These are phyloP conservation scores for Ogataea methylovora DNA, from an alignment of 805 yeast species.

Conservation along the genomic window DNA sequence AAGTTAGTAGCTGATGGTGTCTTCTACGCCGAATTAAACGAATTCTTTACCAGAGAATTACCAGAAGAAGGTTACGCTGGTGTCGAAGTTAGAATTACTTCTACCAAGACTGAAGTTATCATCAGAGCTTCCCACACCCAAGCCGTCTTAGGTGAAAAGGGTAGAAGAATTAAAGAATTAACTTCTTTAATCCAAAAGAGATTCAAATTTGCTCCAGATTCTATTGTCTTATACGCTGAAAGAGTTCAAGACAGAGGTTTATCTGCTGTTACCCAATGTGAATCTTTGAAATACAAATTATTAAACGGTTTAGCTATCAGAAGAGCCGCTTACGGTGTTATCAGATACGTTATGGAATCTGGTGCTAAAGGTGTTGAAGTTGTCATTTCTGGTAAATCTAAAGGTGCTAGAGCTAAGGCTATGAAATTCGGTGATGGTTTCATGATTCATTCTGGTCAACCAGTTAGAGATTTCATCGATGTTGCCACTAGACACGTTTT, in stretches of 20 bases:
- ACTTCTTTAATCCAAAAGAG: constrained; percentile 97
- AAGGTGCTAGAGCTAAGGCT: constrained; percentile 99
- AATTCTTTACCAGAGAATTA: constrained; percentile 99
- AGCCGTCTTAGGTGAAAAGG: constrained; percentile 98
- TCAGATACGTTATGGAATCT: constrained; percentile 99
- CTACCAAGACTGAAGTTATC: constrained; percentile 96
- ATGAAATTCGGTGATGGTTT: constrained; percentile 99
- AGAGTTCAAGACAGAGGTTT: constrained; percentile 99
- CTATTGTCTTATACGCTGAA: constrained; percentile 94
- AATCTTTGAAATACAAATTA: constrained; percentile 96
- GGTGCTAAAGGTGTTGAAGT: constrained; percentile 99
- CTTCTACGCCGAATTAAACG: constrained; percentile 99
- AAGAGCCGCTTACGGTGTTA: constrained; percentile 99
- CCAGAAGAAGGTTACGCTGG: constrained; percentile 99
- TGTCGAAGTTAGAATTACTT: constrained; percentile 98
- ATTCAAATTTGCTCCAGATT: constrained; percentile 92
- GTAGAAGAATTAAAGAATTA: constrained; percentile 99
- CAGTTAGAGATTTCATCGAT: constrained; percentile 97
- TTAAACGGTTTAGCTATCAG: constrained; percentile 98
- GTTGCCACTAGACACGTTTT: constrained; percentile 98
- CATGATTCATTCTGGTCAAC: constrained; percentile 99
- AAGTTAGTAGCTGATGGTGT: constrained; percentile 99
- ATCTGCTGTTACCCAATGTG: constrained; percentile 99
- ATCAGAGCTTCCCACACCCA: constrained; percentile 99
- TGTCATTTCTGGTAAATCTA: constrained; percentile 98